Evolutionary conservation across 2,329 filamentous ascomycete genomes (phyloP).

Genomic region (Alternaria dauci): DNA sequence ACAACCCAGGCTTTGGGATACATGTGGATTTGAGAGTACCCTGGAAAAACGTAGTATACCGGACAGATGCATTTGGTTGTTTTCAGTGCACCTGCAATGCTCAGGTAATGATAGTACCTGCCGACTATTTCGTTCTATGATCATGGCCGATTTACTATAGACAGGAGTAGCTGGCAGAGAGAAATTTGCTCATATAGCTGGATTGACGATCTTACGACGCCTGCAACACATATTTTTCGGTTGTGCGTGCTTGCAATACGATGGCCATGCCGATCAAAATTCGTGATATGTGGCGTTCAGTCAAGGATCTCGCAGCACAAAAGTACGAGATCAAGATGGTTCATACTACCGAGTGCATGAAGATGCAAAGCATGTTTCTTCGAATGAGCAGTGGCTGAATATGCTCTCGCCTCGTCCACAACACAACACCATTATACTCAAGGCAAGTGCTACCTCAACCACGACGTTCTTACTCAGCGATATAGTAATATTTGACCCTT

Average conservation of each 20-base stretch:
- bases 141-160: background rate
- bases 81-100: background rate
- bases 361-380: background rate
- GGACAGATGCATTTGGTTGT: background rate
- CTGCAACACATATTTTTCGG: background rate
- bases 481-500: background rate
- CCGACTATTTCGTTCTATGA: background rate
- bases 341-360: background rate
- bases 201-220: background rate
- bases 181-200: background rate
- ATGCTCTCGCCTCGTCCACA: constrained; percentile 4
- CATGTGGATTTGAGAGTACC: no score
- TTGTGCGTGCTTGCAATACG: background rate
- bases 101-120: background rate
- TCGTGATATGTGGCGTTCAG: no score
- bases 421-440: background rate
- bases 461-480: background rate
- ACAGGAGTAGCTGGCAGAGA: background rate
- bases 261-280: background rate
- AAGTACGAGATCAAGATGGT: background rate
- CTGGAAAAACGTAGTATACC: background rate
- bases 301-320: no score
- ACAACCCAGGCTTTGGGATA: background rate
- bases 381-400: background rate
- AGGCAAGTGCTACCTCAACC: background rate